A percentile compares a stretch with the other conserved stretches of the same genome.
phyloP scores from a whole-genome alignment of 2,329 filamentous ascomycete species.

The Ciborinia camelliae region DNA sequence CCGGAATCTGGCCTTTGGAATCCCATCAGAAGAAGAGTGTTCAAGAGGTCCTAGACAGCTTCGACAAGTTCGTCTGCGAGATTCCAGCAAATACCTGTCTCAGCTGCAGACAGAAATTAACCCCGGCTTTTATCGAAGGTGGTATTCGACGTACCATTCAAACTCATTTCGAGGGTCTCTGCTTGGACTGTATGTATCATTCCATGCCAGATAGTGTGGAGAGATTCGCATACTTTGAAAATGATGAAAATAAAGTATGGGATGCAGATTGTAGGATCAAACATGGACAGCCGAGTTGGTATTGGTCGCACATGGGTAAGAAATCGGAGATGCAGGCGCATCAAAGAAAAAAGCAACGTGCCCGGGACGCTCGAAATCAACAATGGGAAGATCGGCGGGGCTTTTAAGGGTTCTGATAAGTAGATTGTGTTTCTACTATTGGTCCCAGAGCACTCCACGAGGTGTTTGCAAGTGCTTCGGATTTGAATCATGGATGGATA shows the following conservation, averaged over 20 bases:
- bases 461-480: background rate
- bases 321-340: slow-evolving; percentile 7
- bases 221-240: slow-evolving; percentile 20
- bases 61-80: background rate
- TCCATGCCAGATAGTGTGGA: background rate
- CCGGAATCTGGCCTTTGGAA: background rate
- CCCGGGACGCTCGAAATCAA: background rate
- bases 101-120: background rate
- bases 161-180: slow-evolving; percentile 21
- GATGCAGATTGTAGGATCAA: slow-evolving; percentile 15
- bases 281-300: slow-evolving; percentile 24
- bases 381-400: too few relatives aligned
- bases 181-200: slow-evolving; percentile 23
- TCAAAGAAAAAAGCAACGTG: background rate
- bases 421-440: background rate
- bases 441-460: background rate
- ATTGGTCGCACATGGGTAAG: slow-evolving; percentile 22
- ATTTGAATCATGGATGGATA: background rate
- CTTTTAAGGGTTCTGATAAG: background rate
- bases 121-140: background rate
- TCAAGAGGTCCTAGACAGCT: background rate
- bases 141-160: background rate
- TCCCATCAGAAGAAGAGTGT: background rate
- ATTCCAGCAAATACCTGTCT: background rate
- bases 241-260: slow-evolving; percentile 1